Evolutionary conservation across 2,329 filamentous ascomycete genomes (phyloP).

Genomic region (Fonsecaea pugnacius): DNA sequence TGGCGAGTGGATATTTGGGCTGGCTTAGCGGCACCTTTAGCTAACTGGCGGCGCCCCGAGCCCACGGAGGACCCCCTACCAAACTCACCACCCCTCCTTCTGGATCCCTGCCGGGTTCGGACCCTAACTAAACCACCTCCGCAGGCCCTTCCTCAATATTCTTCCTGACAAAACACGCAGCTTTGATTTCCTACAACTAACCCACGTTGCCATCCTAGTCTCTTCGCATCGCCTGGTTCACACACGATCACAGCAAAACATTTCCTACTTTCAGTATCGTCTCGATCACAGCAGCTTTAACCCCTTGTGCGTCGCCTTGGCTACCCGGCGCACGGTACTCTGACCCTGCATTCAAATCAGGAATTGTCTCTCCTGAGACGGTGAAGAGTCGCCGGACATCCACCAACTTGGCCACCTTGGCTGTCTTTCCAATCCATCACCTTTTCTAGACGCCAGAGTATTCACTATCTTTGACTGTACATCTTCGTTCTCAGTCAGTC

Average conservation of each 20-base stretch:
- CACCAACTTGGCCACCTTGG: neutral
- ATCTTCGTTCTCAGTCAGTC: neutral
- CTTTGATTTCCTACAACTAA: conserved; percentile 9
- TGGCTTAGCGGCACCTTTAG: neutral
- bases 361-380: conserved; percentile 20
- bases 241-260: conserved; percentile 15
- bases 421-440: conserved; percentile 1
- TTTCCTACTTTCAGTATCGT: conserved; percentile 21
- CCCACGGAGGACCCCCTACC: conserved; percentile 4
- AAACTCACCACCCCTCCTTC: conserved; percentile 13
- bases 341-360: neutral
- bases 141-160: neutral
- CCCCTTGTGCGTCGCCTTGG: conserved; percentile 16
- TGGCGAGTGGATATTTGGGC: conserved; percentile 4
- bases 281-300: conserved; percentile 17
- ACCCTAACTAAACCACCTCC: conserved; percentile 1
- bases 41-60: conserved; percentile 8
- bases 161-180: conserved; percentile 8
- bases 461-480: neutral
- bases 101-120: conserved; percentile 10
- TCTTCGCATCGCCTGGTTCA: neutral
- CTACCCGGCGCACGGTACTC: conserved; percentile 16
- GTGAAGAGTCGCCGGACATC: neutral
- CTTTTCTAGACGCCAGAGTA: neutral
- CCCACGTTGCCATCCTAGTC: conserved; percentile 1